A percentile compares a stretch with the other conserved stretches of the same genome.
Evolutionary conservation across 805 yeast species (phyloP).

Genomic region (Starmerella stellata): DNA sequence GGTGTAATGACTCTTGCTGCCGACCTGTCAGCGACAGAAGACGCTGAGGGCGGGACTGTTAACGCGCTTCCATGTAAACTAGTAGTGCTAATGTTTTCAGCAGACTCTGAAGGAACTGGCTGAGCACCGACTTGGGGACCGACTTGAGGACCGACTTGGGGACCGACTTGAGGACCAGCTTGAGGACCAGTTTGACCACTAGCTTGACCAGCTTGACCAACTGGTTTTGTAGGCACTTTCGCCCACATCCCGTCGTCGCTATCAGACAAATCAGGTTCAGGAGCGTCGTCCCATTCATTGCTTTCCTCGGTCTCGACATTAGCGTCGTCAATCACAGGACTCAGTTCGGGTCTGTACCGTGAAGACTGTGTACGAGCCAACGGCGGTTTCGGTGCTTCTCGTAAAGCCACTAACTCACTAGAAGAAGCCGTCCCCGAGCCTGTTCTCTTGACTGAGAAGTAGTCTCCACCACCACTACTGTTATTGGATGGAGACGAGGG

Average conservation of each 20-base stretch:
- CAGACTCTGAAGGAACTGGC: no score
- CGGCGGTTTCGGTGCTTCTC: conserved; percentile 34
- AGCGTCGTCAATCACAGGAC: conserved; percentile 11
- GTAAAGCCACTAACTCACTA: conserved; percentile 37
- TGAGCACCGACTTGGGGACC: no score
- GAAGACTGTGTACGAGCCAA: conserved; percentile 18
- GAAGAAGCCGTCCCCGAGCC: neutral
- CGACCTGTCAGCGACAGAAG: no score
- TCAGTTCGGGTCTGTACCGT: conserved; percentile 18
- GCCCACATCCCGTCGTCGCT: conserved; percentile 43
- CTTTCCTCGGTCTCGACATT: conserved; percentile 1
- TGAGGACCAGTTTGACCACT: no score
- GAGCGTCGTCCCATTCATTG: conserved; percentile 46
- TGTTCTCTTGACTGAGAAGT: conserved; percentile 9
- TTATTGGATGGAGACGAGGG: neutral
- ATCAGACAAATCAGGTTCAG: conserved; percentile 25
- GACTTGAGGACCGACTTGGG: no score
- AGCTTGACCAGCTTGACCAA: no score
- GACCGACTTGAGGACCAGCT: no score
- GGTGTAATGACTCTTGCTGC: no score
- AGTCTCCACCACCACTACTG: conserved; percentile 7
- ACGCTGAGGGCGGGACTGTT: no score
- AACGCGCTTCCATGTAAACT: no score
- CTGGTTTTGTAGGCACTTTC: conserved; percentile 27
- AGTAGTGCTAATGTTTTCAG: neutral